Percentiles rank a stretch among this genome's conserved stretches.
phyloP scores from a whole-genome alignment of 495 filamentous ascomycete genomes.

The Annulohypoxylon nitens region DNA sequence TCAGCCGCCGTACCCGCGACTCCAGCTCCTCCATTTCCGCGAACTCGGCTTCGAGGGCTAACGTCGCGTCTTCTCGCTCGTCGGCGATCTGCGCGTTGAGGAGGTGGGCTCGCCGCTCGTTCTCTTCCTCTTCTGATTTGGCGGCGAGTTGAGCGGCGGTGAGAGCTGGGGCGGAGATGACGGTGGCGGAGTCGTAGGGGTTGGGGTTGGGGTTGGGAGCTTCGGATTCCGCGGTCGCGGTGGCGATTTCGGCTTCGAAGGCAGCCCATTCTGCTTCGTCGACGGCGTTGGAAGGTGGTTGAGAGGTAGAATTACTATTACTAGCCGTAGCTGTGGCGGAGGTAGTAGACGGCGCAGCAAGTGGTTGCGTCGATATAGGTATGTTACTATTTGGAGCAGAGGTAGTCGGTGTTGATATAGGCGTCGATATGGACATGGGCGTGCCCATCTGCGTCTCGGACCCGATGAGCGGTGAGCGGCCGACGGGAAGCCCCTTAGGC shows the following conservation, averaged over 20 bases:
- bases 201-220: slow-evolving; percentile 35
- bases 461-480: slow-evolving; percentile 57
- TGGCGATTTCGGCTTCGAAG: slow-evolving; percentile 87
- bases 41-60: slow-evolving; percentile 87
- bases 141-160: slow-evolving; percentile 79
- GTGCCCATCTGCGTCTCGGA: slow-evolving; percentile 39
- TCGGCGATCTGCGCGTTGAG: slow-evolving; percentile 70
- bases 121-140: slow-evolving; percentile 71
- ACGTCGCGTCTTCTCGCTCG: slow-evolving; percentile 87
- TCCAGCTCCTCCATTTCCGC: slow-evolving; percentile 95
- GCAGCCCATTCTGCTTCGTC: slow-evolving; percentile 92
- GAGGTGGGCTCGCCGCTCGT: slow-evolving; percentile 70
- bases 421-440: slow-evolving; percentile 10
- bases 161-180: slow-evolving; percentile 74
- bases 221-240: slow-evolving; percentile 48
- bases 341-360: slow-evolving; percentile 30
- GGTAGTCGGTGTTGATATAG: slow-evolving; percentile 16
- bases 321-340: slow-evolving; percentile 19
- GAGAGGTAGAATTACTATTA: slow-evolving; percentile 15
- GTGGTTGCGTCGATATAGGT: slow-evolving; percentile 41
- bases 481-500: slow-evolving; percentile 51
- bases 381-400: background rate
- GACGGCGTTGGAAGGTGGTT: slow-evolving; percentile 52
- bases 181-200: slow-evolving; percentile 62
- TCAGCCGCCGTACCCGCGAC: slow-evolving; percentile 78